These are phyloP conservation scores for Chaetothyriales sp. DNA, from an alignment of 2,329 filamentous ascomycete species.

Conservation along the genomic window DNA sequence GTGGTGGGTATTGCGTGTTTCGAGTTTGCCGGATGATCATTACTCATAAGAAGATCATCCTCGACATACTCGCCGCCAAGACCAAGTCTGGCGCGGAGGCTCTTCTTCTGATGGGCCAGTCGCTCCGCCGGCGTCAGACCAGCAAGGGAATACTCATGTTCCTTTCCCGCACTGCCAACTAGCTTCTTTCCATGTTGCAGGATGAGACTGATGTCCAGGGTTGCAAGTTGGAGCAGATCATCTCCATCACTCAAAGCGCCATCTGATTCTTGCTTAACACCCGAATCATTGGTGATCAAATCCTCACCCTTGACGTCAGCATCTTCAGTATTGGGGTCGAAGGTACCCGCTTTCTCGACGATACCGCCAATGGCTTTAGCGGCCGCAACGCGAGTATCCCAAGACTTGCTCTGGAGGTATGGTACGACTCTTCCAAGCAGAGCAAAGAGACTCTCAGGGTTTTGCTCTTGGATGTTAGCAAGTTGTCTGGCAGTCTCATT, in stretches of 20 bases:
- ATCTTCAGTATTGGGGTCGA: constrained; percentile 76
- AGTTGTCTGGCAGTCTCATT: constrained; percentile 95
- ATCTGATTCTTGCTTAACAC: constrained; percentile 25
- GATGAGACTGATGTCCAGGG: constrained; percentile 64
- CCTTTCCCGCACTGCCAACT: constrained; percentile 64
- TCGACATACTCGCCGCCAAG: constrained; percentile 73
- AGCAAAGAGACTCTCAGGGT: constrained; percentile 95
- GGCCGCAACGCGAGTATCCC: constrained; percentile 89
- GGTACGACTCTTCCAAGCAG: constrained; percentile 87
- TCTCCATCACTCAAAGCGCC: constrained; percentile 14
- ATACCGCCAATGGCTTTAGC: constrained; percentile 92
- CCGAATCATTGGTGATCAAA: constrained; percentile 31
- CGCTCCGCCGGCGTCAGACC: constrained; percentile 68
- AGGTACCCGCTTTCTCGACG: constrained; percentile 70
- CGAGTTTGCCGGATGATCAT: constrained; percentile 42
- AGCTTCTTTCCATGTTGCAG: constrained; percentile 73
- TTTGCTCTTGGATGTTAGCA: constrained; percentile 94
- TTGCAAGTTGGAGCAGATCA: constrained; percentile 49
- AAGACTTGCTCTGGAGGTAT: constrained; percentile 86
- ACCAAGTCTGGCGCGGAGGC: constrained; percentile 65
- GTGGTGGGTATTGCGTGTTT: constrained; percentile 25
- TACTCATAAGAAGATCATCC: constrained; percentile 61
- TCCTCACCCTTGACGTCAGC: constrained; percentile 38
- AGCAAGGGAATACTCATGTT: constrained; percentile 73
- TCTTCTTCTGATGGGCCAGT: constrained; percentile 79